phyloP scores from a whole-genome alignment of 306 rosid genomes.

The Quercus cerris region DNA sequence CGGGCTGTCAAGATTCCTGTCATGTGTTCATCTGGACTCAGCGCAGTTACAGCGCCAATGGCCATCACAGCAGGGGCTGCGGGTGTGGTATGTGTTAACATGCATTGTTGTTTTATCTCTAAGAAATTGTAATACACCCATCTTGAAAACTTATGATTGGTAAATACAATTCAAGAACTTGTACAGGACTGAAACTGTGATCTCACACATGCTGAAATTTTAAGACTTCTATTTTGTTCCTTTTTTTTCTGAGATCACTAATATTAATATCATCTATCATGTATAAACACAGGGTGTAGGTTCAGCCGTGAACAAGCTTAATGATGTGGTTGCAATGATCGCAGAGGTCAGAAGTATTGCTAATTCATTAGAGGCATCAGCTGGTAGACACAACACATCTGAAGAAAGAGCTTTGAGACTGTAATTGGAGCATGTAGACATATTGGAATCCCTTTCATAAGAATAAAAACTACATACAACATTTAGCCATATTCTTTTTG shows the following conservation, averaged over 20 bases:
- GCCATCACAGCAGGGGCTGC: conserved; percentile 94
- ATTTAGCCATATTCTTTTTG: neutral
- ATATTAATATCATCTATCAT: conserved; percentile 9
- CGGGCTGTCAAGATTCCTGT: conserved; percentile 86
- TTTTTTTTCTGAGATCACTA: neutral
- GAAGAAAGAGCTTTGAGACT: conserved; percentile 37
- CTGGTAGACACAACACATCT: conserved; percentile 17
- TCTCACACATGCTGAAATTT: neutral
- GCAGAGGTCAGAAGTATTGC: conserved; percentile 86
- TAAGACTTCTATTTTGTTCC: neutral
- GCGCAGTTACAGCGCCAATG: conserved; percentile 89
- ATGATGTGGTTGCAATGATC: conserved; percentile 82
- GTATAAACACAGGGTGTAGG: conserved; percentile 70
- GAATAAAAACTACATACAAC: neutral
- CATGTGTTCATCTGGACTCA: conserved; percentile 85
- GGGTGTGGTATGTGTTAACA: conserved; percentile 59
- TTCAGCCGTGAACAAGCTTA: conserved; percentile 85
- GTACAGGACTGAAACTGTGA: neutral
- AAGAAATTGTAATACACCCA: neutral
- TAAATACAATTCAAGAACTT: neutral
- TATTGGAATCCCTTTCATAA: neutral
- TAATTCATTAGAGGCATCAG: conserved; percentile 46
- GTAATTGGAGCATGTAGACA: neutral
- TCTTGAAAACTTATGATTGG: neutral
- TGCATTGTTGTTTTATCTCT: neutral